phyloP scores from a whole-genome alignment of 768 basidiomycete genomes.

The Hygrophorus russula region DNA sequence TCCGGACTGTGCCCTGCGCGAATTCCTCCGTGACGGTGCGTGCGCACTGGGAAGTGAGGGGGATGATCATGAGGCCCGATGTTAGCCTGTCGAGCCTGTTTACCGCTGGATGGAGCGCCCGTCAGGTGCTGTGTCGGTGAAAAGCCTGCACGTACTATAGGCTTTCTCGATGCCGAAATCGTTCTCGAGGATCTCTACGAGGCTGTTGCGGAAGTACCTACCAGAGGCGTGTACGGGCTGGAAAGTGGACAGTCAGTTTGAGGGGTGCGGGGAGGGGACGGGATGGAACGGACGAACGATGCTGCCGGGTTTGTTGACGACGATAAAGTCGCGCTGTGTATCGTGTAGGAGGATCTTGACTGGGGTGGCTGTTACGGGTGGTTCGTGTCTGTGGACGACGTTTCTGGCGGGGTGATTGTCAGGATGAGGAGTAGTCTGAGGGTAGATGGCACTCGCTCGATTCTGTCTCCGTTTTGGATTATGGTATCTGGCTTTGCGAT shows the following conservation, averaged over 20 bases:
- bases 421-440: slow-evolving; percentile 2
- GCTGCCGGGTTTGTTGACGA: slow-evolving; percentile 94
- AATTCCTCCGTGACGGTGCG: slow-evolving; percentile 72
- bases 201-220: slow-evolving; percentile 79
- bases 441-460: slow-evolving; percentile 49
- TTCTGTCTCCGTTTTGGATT: slow-evolving; percentile 76
- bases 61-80: slow-evolving; percentile 91
- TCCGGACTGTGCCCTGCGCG: slow-evolving; percentile 66
- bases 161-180: slow-evolving; percentile 78
- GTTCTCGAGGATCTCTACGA: slow-evolving; percentile 74
- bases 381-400: slow-evolving; percentile 93
- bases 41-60: slow-evolving; percentile 60
- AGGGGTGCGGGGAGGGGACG: slow-evolving; percentile 5
- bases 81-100: slow-evolving; percentile 93
- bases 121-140: background rate
- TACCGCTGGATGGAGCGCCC: slow-evolving; percentile 48
- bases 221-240: slow-evolving; percentile 92
- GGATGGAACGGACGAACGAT: slow-evolving; percentile 56
- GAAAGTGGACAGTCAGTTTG: slow-evolving; percentile 4
- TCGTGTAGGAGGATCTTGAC: slow-evolving; percentile 75
- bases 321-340: slow-evolving; percentile 69
- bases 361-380: slow-evolving; percentile 79
- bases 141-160: slow-evolving; percentile 51
- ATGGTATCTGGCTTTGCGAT: slow-evolving; percentile 72
- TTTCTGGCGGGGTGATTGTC: slow-evolving; percentile 42